phyloP scores from a whole-genome alignment of 1,139 yeast species.

The Yamadazyma atlantica region DNA sequence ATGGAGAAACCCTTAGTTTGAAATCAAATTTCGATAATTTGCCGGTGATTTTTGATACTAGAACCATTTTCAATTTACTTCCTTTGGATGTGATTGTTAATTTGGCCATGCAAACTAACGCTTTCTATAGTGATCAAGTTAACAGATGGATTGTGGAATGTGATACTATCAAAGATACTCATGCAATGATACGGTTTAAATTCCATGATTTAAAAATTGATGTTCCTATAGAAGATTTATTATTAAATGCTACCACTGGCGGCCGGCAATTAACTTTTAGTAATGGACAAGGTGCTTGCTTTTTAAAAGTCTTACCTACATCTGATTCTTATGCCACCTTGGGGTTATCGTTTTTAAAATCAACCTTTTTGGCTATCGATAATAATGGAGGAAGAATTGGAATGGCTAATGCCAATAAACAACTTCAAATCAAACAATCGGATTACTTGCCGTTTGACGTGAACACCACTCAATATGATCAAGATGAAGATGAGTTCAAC shows the following conservation, averaged over 20 bases:
- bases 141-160: slow-evolving; percentile 71
- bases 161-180: slow-evolving; percentile 29
- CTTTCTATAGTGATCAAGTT: slow-evolving; percentile 53
- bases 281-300: slow-evolving; percentile 62
- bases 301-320: slow-evolving; percentile 54
- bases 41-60: slow-evolving; percentile 65
- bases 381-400: slow-evolving; percentile 60
- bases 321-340: slow-evolving; percentile 54
- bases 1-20: slow-evolving; percentile 35
- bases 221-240: slow-evolving; percentile 53
- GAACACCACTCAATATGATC: slow-evolving; percentile 6
- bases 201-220: slow-evolving; percentile 54
- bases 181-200: slow-evolving; percentile 55
- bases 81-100: slow-evolving; percentile 62
- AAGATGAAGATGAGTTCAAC: slow-evolving; percentile 6
- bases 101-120: slow-evolving; percentile 73
- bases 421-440: slow-evolving; percentile 9
- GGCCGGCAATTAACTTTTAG: slow-evolving; percentile 42
- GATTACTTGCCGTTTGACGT: slow-evolving; percentile 10
- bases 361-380: slow-evolving; percentile 66
- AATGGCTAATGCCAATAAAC: slow-evolving; percentile 29
- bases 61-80: slow-evolving; percentile 51
- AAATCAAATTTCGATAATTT: slow-evolving; percentile 31
- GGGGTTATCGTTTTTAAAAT: slow-evolving; percentile 61
- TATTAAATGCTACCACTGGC: slow-evolving; percentile 38